These are phyloP conservation scores for Alnus glutinosa DNA, from an alignment of 306 rosid genomes.

Conservation along the genomic window DNA sequence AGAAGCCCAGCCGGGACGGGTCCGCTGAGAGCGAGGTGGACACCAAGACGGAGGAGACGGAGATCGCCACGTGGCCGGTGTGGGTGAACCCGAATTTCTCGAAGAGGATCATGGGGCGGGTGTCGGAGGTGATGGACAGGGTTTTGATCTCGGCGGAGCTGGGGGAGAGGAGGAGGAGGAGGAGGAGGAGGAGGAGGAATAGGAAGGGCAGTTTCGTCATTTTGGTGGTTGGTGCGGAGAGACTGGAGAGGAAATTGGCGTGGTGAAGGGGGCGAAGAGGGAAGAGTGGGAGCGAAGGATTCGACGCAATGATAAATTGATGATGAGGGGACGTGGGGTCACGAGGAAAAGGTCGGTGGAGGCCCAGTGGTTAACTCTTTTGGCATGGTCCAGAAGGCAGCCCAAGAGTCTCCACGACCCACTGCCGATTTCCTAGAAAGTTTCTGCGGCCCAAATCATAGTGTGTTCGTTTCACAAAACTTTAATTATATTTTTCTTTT, in stretches of 20 bases:
- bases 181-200: constrained; percentile 34
- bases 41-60: constrained; percentile 56
- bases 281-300: neutral
- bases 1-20: constrained; percentile 71
- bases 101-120: constrained; percentile 73
- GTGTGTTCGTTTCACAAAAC: too few relatives aligned
- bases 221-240: neutral
- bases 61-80: constrained; percentile 59
- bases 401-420: too few relatives aligned
- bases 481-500: too few relatives aligned
- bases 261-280: neutral
- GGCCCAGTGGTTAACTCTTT: too few relatives aligned
- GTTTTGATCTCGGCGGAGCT: constrained; percentile 77
- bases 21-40: constrained; percentile 29
- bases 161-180: constrained; percentile 26
- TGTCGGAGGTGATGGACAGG: constrained; percentile 62
- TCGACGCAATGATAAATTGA: neutral
- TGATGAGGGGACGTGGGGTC: too few relatives aligned
- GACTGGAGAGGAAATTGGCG: neutral
- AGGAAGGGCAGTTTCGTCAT: constrained; percentile 46
- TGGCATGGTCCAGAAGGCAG: too few relatives aligned
- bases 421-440: too few relatives aligned
- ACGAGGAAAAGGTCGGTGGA: too few relatives aligned
- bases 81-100: constrained; percentile 93
- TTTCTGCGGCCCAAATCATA: too few relatives aligned